Evolutionary conservation across 352 stramenopile genomes (phyloP), one percentile per base, ranked within the genome.

Genomic region (Poterioochromonas sp.): DNA sequence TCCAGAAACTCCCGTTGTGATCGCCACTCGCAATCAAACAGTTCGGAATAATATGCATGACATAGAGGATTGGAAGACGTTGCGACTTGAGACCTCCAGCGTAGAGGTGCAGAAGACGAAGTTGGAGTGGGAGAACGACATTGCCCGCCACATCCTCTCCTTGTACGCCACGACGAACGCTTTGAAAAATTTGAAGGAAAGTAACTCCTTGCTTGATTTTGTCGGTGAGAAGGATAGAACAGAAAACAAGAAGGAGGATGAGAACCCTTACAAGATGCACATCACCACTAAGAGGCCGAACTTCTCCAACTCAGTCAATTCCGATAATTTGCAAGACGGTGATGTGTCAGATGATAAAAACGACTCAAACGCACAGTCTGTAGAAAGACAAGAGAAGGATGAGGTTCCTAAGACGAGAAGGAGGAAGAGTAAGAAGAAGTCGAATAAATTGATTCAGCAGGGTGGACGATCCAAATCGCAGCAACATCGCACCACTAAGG

Each of bases 111-210:
- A 68, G 29, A 79, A 80, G 44, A 35, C 77, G 1, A 81, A 85
- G 37, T 71, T 70, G n/a, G 83, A 83, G 70, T 94, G 90, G 90
- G 90, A 95, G 78, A 94, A 95, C 73, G 88, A 94, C 76, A 83
- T 95, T 29, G 90, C 90, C 0, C 87, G 88, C 2, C 89, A 94
- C 73, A 95, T 94, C 69, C 79, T 95, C 40, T 91, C 85, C 0
- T 88, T 95, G 47, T 95, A 94, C 41, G 62, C 62, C 2, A 47
- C 29, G 2, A 71, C 73, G 1, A 71, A 41, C n/a, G 62, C 62
- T 22, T 29, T 29, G 11, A 40, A 71, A 29, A 71, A 71, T 29
- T 26, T 71, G 32, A 43, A 71, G 34, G 62, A 71, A 29, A 71
- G 62, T 47, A 41, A 71, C 15, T 12, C 5, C 26, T 29, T 71